Evolutionary conservation across 202 grass and related monocot species (phyloP), one percentile per base, ranked within the genome.

Genomic region (Panicum hallii): DNA sequence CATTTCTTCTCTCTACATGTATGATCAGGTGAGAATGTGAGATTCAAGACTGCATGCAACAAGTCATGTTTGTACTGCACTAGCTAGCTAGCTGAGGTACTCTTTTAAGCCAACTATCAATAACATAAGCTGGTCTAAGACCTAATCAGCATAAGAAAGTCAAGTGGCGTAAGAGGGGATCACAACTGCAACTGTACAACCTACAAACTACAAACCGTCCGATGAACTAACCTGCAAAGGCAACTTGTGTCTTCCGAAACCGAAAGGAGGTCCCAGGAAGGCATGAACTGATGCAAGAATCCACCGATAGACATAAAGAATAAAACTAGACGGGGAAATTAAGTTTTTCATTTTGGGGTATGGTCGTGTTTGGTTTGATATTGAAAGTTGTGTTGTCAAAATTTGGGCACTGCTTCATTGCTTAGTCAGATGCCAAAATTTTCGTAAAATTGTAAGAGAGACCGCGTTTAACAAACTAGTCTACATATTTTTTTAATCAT

Each of bases 71-170:
- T 70, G 52, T 67, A 40, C 83, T 62, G 2, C 54, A 20, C 6
- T 67, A 52, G 30, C 30, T 66, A 78, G 53, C 11, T 70, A 70
- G 12, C 54, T 52, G 46, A 4, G 11, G 1, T 73, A 6, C 6
- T 52, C 70, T 57, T 20, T 48, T 53, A 19, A 77, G 40, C 15
- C 19, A 70, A 41, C 65, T 32, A 63, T 32, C 66, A 87, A 38
- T 56, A 87, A 75, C 41, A 68, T 9, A 47, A 47, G 48, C 11
- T 23, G 58, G 49, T 46, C 17, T 55, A 47, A 67, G 65, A 71
- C 65, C 74, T 66, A 74, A 80, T 74, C 11, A 46, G 41, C 48
- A 28, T 67, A 60, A 82, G 13, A 87, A 81, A 75, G 38, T 75
- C 70, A 62, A 75, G 78, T 58, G 46, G 19, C 17, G 1, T n/a